Percentiles rank a stretch among this genome's conserved stretches.
These are phyloP conservation scores for Naganishia sp. DNA, from an alignment of 1,284 basidiomycete genomes.

Conservation along the genomic window DNA sequence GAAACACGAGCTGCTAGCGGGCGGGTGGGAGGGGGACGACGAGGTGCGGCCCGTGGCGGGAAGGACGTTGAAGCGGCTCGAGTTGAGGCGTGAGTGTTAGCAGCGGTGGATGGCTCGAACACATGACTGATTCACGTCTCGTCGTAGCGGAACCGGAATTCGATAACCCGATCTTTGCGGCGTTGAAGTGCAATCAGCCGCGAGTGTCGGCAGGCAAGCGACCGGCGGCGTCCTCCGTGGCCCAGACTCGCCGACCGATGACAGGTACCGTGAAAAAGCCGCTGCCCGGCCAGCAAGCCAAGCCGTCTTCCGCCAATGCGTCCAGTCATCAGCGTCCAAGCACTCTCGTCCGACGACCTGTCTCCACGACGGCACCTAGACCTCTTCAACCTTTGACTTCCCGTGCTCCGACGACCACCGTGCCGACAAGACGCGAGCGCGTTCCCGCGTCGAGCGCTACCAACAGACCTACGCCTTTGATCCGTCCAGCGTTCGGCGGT, in stretches of 20 bases:
- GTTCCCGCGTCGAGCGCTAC: neutral
- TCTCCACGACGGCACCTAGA: neutral
- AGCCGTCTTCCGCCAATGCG: neutral
- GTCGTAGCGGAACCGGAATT: slow-evolving; percentile 4
- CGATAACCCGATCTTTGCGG: slow-evolving; percentile 19
- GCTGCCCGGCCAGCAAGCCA: neutral
- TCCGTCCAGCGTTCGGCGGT: neutral
- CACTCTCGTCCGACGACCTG: neutral
- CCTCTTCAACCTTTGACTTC: neutral
- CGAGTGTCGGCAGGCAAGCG: neutral
- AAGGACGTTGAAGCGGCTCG: neutral
- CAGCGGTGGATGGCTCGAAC: neutral
- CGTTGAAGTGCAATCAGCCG: slow-evolving; percentile 13
- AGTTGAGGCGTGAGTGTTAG: slow-evolving; percentile 11
- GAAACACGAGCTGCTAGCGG: slow-evolving; percentile 18
- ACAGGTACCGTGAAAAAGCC: neutral
- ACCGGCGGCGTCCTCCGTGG: neutral
- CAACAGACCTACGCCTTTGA: neutral
- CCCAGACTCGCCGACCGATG: slow-evolving; percentile 9
- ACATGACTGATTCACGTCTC: neutral
- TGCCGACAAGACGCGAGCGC: neutral
- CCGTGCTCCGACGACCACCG: neutral
- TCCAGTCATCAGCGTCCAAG: neutral
- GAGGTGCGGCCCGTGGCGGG: slow-evolving; percentile 1
- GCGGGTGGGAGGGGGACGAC: slow-evolving; percentile 24